Evolutionary conservation across 768 basidiomycete genomes (phyloP).

Genomic region (Leccinum obscurum): DNA sequence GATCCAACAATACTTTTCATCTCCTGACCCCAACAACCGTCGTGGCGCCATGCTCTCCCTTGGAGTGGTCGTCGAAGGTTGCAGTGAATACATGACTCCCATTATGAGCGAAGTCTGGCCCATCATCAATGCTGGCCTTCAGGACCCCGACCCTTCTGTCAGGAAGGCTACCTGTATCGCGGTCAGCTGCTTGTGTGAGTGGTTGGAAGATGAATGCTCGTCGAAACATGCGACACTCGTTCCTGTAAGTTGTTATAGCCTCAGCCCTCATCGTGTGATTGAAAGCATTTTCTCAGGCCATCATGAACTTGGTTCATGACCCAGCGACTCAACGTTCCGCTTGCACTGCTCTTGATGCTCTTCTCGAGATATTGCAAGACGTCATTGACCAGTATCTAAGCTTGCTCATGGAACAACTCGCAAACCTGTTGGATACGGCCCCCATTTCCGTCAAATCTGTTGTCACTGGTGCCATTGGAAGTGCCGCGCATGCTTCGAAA

Average conservation of each 20-base stretch:
- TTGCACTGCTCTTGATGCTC: slow-evolving; percentile 95
- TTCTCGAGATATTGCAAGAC: slow-evolving; percentile 92
- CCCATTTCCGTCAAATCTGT: slow-evolving; percentile 89
- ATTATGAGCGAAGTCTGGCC: slow-evolving; percentile 93
- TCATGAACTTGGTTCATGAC: slow-evolving; percentile 90
- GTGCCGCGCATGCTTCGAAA: slow-evolving; percentile 95
- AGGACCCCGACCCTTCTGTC: slow-evolving; percentile 80
- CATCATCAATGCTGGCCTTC: slow-evolving; percentile 84
- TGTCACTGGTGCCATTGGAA: slow-evolving; percentile 96
- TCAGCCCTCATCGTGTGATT: background rate
- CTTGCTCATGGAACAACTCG: slow-evolving; percentile 93
- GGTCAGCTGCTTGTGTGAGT: slow-evolving; percentile 95
- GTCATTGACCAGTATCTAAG: slow-evolving; percentile 89
- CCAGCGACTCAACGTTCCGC: slow-evolving; percentile 84
- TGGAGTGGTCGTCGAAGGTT: slow-evolving; percentile 95
- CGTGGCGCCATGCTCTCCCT: slow-evolving; percentile 95
- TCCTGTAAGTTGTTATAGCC: slow-evolving; percentile 54
- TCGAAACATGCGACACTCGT: slow-evolving; percentile 80
- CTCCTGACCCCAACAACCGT: slow-evolving; percentile 72
- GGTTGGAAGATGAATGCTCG: slow-evolving; percentile 92
- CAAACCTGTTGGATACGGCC: slow-evolving; percentile 81
- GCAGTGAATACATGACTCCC: slow-evolving; percentile 96
- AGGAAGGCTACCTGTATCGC: slow-evolving; percentile 96
- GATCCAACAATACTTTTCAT: slow-evolving; percentile 83
- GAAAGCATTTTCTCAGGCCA: slow-evolving; percentile 50